Evolutionary conservation across 106 monocot species (phyloP).

Genomic region (Platanthera zijinensis): DNA sequence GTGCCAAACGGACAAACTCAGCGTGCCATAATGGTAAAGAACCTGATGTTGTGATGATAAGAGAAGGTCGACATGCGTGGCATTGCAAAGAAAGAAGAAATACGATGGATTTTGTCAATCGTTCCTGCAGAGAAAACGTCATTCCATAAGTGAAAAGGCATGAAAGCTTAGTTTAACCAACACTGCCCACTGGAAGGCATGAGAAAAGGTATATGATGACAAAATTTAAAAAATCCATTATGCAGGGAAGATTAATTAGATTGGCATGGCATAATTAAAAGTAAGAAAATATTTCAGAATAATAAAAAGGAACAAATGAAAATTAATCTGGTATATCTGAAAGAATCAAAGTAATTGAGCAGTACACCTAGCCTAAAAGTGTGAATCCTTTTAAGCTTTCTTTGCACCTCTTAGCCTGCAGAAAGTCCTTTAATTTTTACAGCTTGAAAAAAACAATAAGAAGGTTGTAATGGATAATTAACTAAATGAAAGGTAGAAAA

Average conservation of each 20-base stretch:
- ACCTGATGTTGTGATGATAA: slow-evolving; percentile 37
- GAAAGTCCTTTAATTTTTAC: background rate
- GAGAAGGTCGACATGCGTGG: slow-evolving; percentile 35
- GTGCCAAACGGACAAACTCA: slow-evolving; percentile 46
- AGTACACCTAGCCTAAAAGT: background rate
- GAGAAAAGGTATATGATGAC: background rate
- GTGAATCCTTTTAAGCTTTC: background rate
- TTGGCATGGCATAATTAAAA: background rate
- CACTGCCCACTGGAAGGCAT: background rate
- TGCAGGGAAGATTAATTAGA: background rate
- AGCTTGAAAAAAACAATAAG: background rate
- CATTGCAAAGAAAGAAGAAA: slow-evolving; percentile 33
- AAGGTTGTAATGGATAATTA: background rate
- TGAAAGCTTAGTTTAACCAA: background rate
- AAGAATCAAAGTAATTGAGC: background rate
- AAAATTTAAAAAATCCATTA: background rate
- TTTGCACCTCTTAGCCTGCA: background rate
- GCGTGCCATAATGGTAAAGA: slow-evolving; percentile 55
- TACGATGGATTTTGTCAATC: slow-evolving; percentile 46
- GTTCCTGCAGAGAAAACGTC: slow-evolving; percentile 36
- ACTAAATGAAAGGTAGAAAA: background rate
- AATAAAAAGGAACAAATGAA: background rate
- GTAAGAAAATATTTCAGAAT: background rate
- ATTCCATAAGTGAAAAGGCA: slow-evolving; percentile 1
- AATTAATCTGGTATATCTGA: background rate